These are phyloP conservation scores for Orbilia blumenaviensis DNA, from an alignment of 2,329 filamentous ascomycete genomes.

Conservation along the genomic window DNA sequence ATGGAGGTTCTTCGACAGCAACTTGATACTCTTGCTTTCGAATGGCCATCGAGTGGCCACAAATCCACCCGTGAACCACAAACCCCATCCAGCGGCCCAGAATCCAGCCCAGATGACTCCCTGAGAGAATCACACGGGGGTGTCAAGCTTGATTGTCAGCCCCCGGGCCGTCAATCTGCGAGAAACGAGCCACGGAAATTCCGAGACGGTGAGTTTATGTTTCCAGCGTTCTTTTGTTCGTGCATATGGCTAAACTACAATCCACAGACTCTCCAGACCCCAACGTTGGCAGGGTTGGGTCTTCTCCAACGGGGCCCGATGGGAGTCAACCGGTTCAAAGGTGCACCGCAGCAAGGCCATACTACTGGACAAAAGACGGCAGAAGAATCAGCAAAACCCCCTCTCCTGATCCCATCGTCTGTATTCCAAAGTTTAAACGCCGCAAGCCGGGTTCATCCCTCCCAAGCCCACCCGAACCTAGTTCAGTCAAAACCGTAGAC, in stretches of 20 bases:
- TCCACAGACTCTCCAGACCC: too few species aligned
- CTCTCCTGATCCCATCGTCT: too few species aligned
- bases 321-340: too few species aligned
- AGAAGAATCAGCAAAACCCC: too few species aligned
- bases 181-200: too few species aligned
- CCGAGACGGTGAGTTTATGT: background rate
- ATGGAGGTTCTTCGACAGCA: background rate
- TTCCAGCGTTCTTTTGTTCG: too few species aligned
- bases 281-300: too few species aligned
- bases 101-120: background rate
- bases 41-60: background rate
- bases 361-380: too few species aligned
- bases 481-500: background rate
- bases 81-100: background rate
- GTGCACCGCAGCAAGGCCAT: too few species aligned
- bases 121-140: background rate
- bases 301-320: too few species aligned
- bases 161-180: background rate
- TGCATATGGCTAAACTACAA: too few species aligned
- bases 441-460: background rate
- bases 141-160: background rate
- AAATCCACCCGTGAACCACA: background rate
- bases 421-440: too few species aligned
- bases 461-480: background rate
- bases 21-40: background rate